These are phyloP conservation scores for Candida coleopterorum DNA, from an alignment of 805 yeast species.

Conservation along the genomic window DNA sequence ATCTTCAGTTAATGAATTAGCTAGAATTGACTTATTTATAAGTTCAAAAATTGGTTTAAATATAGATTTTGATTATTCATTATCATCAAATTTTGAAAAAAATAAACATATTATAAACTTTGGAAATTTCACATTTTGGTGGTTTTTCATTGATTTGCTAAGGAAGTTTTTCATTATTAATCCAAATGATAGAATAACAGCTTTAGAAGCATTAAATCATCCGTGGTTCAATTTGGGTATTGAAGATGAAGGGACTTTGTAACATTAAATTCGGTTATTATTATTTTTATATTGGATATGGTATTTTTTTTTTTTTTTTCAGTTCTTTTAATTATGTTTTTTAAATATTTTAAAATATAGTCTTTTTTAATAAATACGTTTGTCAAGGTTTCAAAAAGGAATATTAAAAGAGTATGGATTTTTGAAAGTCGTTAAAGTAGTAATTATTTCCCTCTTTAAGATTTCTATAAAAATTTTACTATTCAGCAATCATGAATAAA, in stretches of 20 bases:
- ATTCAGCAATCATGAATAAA: too few species aligned
- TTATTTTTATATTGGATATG: too few species aligned
- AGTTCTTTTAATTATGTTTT: not conserved
- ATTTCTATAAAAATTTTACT: too few species aligned
- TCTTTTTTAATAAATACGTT: not conserved
- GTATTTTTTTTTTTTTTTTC: not conserved
- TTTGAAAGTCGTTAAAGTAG: too few species aligned
- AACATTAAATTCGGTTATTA: too few species aligned
- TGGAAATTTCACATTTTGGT: conserved; percentile 79
- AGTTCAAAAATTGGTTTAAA: conserved; percentile 37
- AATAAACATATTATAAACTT: conserved; percentile 41
- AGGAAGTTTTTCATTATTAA: conserved; percentile 34
- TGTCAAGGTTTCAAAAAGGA: too few species aligned
- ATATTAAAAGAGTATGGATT: too few species aligned
- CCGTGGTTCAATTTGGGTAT: conserved; percentile 47
- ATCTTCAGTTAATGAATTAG: conserved; percentile 34
- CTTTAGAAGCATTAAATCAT: conserved; percentile 39
- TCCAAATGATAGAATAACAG: conserved; percentile 35
- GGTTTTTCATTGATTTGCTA: conserved; percentile 51
- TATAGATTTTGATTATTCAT: conserved; percentile 34
- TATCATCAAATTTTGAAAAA: conserved; percentile 34
- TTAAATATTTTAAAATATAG: not conserved
- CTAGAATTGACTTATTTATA: conserved; percentile 41
- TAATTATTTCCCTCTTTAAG: too few species aligned
- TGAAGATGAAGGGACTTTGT: conserved; percentile 40